phyloP scores from a whole-genome alignment of 768 basidiomycete species.

The Lactarius sanguifluus region DNA sequence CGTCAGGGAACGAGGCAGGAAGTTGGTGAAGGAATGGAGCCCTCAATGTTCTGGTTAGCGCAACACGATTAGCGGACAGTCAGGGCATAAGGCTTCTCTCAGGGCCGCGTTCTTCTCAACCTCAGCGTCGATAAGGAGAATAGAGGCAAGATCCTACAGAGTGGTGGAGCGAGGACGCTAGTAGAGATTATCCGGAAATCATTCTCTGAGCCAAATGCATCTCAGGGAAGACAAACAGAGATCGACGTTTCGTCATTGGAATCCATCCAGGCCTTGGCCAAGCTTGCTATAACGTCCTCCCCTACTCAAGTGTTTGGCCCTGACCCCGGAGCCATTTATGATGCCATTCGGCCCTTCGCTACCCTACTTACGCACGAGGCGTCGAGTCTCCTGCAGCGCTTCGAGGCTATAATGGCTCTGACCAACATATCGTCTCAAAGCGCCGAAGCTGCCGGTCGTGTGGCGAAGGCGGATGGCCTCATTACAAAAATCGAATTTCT shows the following conservation, averaged over 20 bases:
- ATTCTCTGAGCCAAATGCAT: slow-evolving; percentile 38
- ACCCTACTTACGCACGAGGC: slow-evolving; percentile 66
- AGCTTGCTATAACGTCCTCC: slow-evolving; percentile 88
- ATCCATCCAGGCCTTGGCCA: slow-evolving; percentile 86
- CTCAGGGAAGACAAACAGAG: slow-evolving; percentile 30
- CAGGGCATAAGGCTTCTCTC: slow-evolving; percentile 55
- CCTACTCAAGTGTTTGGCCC: slow-evolving; percentile 92
- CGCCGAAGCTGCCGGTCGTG: slow-evolving; percentile 60
- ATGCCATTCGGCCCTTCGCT: slow-evolving; percentile 82
- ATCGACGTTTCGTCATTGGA: slow-evolving; percentile 51
- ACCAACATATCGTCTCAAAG: slow-evolving; percentile 90
- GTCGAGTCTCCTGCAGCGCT: slow-evolving; percentile 75
- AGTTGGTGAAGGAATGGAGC: slow-evolving; percentile 60
- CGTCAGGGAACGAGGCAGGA: slow-evolving; percentile 61
- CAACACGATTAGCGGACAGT: slow-evolving; percentile 62
- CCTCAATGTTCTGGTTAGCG: slow-evolving; percentile 58
- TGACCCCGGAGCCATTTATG: slow-evolving; percentile 68
- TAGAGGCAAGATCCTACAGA: slow-evolving; percentile 72
- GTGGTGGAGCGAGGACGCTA: slow-evolving; percentile 73
- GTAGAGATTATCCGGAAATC: slow-evolving; percentile 54
- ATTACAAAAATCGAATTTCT: slow-evolving; percentile 67
- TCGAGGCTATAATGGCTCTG: slow-evolving; percentile 94
- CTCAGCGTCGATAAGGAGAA: slow-evolving; percentile 77
- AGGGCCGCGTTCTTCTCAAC: slow-evolving; percentile 65
- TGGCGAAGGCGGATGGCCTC: slow-evolving; percentile 61